Conservation (phyloP, 2,329 filamentous ascomycete species). For the Gliomastix tumulicola region DNA sequence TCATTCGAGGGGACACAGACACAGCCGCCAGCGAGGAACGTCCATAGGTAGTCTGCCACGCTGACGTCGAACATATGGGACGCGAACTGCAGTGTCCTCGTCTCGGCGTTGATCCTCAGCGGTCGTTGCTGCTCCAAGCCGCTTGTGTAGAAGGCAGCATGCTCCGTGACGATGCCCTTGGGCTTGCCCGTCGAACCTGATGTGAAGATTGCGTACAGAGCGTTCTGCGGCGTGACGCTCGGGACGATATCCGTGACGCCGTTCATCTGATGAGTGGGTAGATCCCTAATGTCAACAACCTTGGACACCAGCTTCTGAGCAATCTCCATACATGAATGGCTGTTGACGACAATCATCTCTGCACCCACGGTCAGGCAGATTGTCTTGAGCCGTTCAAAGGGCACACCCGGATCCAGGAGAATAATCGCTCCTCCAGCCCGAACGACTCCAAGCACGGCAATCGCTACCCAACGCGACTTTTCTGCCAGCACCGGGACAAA, state of each 20-base stretch:
- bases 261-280: too few relatives aligned
- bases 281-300: too few relatives aligned
- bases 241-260: too few relatives aligned
- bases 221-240: background rate
- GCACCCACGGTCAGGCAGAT: background rate
- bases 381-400: background rate
- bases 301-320: too few relatives aligned
- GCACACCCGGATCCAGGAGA: background rate
- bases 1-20: constrained; percentile 21
- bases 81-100: constrained; percentile 13
- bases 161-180: constrained; percentile 12
- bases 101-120: constrained; percentile 1
- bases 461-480: constrained; percentile 23
- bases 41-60: constrained; percentile 26
- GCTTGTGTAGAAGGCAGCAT: constrained; percentile 9
- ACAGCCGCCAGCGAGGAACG: constrained; percentile 27
- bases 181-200: constrained; percentile 9
- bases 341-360: too few relatives aligned
- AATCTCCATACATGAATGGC: too few relatives aligned
- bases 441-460: constrained; percentile 20
- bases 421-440: background rate
- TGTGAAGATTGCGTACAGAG: constrained; percentile 3
- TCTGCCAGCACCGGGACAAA: constrained; percentile 23
- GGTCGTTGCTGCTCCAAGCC: constrained; percentile 2
- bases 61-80: constrained; percentile 29